Evolutionary conservation across 2,329 filamentous ascomycete species (phyloP), one percentile per base, ranked within the genome.

Genomic region (Cadophora gregata): DNA sequence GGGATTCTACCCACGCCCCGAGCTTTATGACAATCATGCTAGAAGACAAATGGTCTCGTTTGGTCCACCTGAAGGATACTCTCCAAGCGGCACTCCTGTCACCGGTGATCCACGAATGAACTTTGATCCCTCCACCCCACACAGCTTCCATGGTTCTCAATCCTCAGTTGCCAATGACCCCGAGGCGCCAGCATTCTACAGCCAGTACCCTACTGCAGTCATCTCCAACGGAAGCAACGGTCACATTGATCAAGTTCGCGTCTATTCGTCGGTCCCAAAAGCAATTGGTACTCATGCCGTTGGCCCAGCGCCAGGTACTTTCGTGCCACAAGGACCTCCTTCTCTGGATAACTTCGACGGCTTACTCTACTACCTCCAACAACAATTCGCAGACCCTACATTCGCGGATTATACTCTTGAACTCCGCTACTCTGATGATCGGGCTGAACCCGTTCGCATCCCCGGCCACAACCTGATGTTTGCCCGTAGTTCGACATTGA

Each of bases 91-190:
- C 66, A 72, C 79, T 69, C 70, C 74, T 45, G 53, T 67, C 38
- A 71, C 69, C 3, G 56, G 64, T 53, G 74, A 76, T 19, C 62
- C 42, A 69, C 71, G 14, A 60, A 71, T 53, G 66, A 59, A 70
- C 12, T 85, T 85, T 73, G 84, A 83, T 3, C 84, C 86, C 1
- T 82, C 84, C 1, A 87, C 86, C 1, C 84, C 86, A 4, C 86
- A 86, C 69, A 89, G 86, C 76, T 87, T 87, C 72, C 87, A 88
- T 64, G 86, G 83, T 42, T 89, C 87, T 2, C 87, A 88, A 67
- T 82, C 85, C 42, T 87, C 86, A 1, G 80, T 78, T 5, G 80
- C 78, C 19, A 83, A 82, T 47, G 82, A 84, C 14, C 80, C 78
- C 33, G 79, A 78, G 45, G 71, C 70, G 16, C 68, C 69, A 29